Conservation (phyloP, 805 yeast species). For the Starmerella sp. region DNA sequence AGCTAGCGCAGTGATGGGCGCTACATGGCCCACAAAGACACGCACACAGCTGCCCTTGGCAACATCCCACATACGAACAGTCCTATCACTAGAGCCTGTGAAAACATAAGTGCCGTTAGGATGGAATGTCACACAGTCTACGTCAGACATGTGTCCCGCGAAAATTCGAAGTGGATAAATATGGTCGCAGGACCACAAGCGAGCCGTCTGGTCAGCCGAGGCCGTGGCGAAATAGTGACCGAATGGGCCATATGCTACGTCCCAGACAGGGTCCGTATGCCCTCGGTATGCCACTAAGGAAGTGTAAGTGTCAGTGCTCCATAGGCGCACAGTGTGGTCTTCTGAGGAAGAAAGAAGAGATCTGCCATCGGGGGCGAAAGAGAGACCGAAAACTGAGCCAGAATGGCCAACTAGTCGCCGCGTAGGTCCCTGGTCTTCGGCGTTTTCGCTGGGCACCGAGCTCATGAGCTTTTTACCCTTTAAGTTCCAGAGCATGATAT, state of each 20-base stretch:
- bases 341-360: constrained; percentile 75
- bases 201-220: constrained; percentile 93
- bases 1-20: constrained; percentile 74
- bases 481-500: constrained; percentile 81
- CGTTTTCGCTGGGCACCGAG: constrained; percentile 20
- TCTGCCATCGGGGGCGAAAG: constrained; percentile 82
- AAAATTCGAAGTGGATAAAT: constrained; percentile 89
- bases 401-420: constrained; percentile 72
- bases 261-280: constrained; percentile 96
- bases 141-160: constrained; percentile 96
- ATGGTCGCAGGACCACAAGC: constrained; percentile 97
- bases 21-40: constrained; percentile 82
- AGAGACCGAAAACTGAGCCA: constrained; percentile 83
- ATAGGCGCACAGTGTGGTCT: constrained; percentile 80
- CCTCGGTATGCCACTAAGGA: constrained; percentile 91
- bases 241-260: constrained; percentile 82
- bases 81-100: constrained; percentile 91
- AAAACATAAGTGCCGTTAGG: constrained; percentile 91
- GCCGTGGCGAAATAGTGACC: constrained; percentile 99
- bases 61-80: constrained; percentile 97
- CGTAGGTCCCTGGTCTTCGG: constrained; percentile 26
- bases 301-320: constrained; percentile 88
- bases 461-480: constrained; percentile 71
- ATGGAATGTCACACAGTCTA: constrained; percentile 88
- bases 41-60: constrained; percentile 80